Evolutionary conservation across 2,329 filamentous ascomycete genomes (phyloP).

Genomic region (Eutypa lata): DNA sequence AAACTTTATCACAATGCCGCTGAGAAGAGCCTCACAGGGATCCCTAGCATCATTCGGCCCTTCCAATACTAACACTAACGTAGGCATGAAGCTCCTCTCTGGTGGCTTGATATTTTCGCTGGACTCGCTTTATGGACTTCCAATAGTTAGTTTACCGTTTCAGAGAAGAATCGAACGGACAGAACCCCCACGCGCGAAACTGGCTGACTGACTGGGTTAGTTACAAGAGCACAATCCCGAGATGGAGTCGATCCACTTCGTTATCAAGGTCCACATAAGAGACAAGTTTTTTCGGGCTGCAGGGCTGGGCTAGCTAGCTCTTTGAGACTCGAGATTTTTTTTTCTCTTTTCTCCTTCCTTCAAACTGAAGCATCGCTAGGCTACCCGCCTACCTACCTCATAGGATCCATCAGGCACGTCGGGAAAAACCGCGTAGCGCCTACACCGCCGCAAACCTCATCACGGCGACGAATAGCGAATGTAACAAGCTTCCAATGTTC

Average conservation of each 20-base stretch:
- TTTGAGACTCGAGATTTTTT: no score
- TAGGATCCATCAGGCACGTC: not conserved
- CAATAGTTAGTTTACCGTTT: not conserved
- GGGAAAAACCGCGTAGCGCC: not conserved
- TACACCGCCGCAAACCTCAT: no score
- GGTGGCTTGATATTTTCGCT: not conserved
- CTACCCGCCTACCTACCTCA: no score
- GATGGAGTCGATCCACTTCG: not conserved
- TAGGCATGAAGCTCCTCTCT: no score
- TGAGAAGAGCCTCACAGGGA: not conserved
- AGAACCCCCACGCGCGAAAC: not conserved
- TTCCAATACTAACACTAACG: not conserved
- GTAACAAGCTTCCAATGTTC: not conserved
- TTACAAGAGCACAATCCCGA: not conserved
- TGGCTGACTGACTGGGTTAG: not conserved
- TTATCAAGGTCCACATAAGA: not conserved
- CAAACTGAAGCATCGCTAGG: no score
- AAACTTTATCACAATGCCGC: not conserved
- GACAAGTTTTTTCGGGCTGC: not conserved
- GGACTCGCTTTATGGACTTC: no score
- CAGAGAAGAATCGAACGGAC: not conserved
- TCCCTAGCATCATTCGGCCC: not conserved
- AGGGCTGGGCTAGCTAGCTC: not conserved
- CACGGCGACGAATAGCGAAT: not conserved
- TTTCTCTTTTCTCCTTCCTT: no score